A percentile compares a stretch with the other conserved stretches of the same genome.
Evolutionary conservation across 2,329 filamentous ascomycete genomes (phyloP).

Genomic region (Rutstroemia sydowiana): DNA sequence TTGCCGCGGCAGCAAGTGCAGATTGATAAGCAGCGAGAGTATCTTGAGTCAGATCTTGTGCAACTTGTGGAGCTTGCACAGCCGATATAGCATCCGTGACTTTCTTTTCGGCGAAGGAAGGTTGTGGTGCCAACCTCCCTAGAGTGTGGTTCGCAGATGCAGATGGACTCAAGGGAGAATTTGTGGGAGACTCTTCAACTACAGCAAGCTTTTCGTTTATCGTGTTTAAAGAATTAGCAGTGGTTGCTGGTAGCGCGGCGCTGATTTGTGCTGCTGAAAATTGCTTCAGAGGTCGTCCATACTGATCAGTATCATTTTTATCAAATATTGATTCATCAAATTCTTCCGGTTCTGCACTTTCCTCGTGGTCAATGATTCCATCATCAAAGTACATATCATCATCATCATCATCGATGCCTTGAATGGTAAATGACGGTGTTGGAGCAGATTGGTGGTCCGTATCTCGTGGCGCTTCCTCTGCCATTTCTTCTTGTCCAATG

Average conservation of each 20-base stretch:
- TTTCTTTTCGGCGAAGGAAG: slow-evolving; percentile 17
- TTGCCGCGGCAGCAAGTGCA: slow-evolving; percentile 74
- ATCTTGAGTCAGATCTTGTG: slow-evolving; percentile 41
- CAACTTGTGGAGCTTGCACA: background rate
- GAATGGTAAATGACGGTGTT: no score
- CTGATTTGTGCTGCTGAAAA: slow-evolving; percentile 24
- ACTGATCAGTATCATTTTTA: slow-evolving; percentile 55
- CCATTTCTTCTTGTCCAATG: slow-evolving; percentile 44
- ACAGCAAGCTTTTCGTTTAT: background rate
- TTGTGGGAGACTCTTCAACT: background rate
- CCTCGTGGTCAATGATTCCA: no score
- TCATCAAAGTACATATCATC: no score
- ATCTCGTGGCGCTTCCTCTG: no score
- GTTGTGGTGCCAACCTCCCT: slow-evolving; percentile 19
- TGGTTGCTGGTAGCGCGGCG: slow-evolving; percentile 14
- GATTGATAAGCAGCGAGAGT: slow-evolving; percentile 71
- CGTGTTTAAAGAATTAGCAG: slow-evolving; percentile 4
- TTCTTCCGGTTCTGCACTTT: slow-evolving; percentile 41
- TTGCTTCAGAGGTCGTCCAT: slow-evolving; percentile 48
- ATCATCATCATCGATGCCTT: no score
- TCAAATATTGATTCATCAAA: slow-evolving; percentile 74
- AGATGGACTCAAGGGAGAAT: no score
- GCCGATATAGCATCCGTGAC: background rate
- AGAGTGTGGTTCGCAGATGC: background rate
- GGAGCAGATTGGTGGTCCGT: no score